Evolutionary conservation across 495 filamentous ascomycete species (phyloP).

Genomic region (Annulohypoxylon moriforme): DNA sequence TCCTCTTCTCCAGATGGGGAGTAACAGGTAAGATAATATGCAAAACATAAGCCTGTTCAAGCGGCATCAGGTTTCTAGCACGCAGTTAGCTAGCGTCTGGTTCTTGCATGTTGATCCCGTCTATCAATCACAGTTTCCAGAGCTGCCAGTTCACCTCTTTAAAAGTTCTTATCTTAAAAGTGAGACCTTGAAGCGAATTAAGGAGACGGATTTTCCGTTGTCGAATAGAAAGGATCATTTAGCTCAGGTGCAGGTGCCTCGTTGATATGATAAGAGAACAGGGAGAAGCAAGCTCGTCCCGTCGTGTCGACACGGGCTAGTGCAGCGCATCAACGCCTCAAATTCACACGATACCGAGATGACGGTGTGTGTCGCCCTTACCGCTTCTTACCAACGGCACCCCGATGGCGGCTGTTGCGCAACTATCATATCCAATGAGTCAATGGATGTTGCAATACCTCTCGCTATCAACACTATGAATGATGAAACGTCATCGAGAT

Average conservation of each 20-base stretch:
- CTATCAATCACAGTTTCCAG: slow-evolving; percentile 22
- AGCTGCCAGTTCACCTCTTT: slow-evolving; percentile 19
- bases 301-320: slow-evolving; percentile 11
- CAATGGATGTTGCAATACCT: slow-evolving; percentile 39
- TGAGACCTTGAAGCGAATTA: slow-evolving; percentile 15
- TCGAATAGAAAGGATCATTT: slow-evolving; percentile 19
- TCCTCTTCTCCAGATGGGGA: slow-evolving; percentile 17
- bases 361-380: slow-evolving; percentile 20
- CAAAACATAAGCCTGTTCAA: slow-evolving; percentile 32
- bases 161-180: slow-evolving; percentile 11
- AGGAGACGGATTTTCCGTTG: not conserved
- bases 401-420: slow-evolving; percentile 34
- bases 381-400: slow-evolving; percentile 30
- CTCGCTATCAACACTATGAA: slow-evolving; percentile 34
- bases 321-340: slow-evolving; percentile 10
- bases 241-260: not conserved
- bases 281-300: slow-evolving; percentile 15
- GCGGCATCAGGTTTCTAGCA: slow-evolving; percentile 19
- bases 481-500: slow-evolving; percentile 37
- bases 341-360: slow-evolving; percentile 1
- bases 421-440: slow-evolving; percentile 31
- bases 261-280: slow-evolving; percentile 14
- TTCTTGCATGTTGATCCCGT: slow-evolving; percentile 29
- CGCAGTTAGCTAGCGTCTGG: not conserved
- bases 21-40: slow-evolving; percentile 28